Evolutionary conservation across 108 stramenopile species (phyloP).

Genomic region (Nannochloropsis oceanica): DNA sequence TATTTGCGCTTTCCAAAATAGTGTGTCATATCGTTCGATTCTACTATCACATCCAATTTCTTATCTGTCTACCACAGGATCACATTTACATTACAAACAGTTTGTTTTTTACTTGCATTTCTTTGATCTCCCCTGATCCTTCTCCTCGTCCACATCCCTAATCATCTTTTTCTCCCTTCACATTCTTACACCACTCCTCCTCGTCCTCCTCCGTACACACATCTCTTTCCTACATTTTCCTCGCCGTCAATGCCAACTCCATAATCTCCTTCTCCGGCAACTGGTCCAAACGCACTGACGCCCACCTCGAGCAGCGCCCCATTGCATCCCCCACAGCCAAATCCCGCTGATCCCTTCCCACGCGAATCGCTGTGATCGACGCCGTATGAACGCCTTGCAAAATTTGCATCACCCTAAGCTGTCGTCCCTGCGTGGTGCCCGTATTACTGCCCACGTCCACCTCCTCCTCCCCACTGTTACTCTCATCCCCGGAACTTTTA

Average conservation of each 20-base stretch:
- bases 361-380: conserved; percentile 6
- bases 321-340: conserved; percentile 6
- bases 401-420: conserved; percentile 3
- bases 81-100: not conserved
- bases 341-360: conserved; percentile 12
- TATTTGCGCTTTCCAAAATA: too few relatives aligned
- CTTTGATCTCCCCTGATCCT: not conserved
- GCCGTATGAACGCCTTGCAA: conserved; percentile 17
- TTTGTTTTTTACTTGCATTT: not conserved
- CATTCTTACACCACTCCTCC: not conserved
- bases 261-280: conserved; percentile 5
- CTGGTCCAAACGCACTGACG: conserved; percentile 15
- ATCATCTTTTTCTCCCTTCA: not conserved
- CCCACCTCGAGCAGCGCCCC: conserved; percentile 15
- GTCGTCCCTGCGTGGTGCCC: not conserved
- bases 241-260: not conserved
- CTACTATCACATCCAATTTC: too few relatives aligned
- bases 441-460: not conserved
- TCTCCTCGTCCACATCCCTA: conserved; percentile 3
- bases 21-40: too few relatives aligned
- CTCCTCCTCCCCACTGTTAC: not conserved
- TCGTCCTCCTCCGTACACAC: not conserved
- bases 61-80: not conserved
- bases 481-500: not conserved
- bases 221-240: not conserved